A percentile compares a stretch with the other conserved stretches of the same genome.
phyloP scores from a whole-genome alignment of 441 rosid genomes.

The Metrosideros polymorpha region DNA sequence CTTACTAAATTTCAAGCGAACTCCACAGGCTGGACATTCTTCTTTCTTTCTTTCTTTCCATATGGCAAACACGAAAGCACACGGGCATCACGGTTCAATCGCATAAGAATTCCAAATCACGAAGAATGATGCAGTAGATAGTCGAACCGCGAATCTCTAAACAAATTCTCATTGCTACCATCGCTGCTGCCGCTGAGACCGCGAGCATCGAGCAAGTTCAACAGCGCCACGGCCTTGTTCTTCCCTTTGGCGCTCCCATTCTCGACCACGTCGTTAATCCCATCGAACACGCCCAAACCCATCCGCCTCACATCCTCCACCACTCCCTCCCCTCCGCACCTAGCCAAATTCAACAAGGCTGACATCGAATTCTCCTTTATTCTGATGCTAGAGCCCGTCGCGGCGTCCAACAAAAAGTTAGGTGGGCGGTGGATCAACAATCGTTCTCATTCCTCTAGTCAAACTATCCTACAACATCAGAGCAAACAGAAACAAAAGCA shows the following conservation, averaged over 20 bases:
- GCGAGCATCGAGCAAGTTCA: conserved; percentile 18
- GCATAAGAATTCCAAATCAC: neutral
- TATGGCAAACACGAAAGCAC: neutral
- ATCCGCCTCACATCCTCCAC: conserved; percentile 31
- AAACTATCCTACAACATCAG: too few species aligned
- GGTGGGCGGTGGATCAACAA: neutral
- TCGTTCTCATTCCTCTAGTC: neutral
- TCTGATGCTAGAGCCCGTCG: conserved; percentile 52
- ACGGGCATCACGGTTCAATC: neutral
- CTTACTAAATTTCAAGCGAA: neutral
- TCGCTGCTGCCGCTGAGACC: neutral
- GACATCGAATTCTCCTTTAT: conserved; percentile 71
- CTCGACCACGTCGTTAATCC: conserved; percentile 45
- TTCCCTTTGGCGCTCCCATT: conserved; percentile 57
- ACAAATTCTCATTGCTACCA: conserved; percentile 2
- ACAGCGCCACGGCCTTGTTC: conserved; percentile 47
- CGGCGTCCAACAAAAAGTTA: conserved; percentile 39
- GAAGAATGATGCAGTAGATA: conserved; percentile 15
- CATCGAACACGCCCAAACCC: conserved; percentile 39
- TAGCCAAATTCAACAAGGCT: conserved; percentile 61
- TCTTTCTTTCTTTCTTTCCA: neutral
- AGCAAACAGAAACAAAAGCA: too few species aligned
- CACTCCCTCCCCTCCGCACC: conserved; percentile 43
- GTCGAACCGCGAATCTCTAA: conserved; percentile 17
- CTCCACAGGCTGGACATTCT: neutral